Percentiles rank a stretch among this genome's conserved stretches.
Evolutionary conservation across 305 asterid genomes (phyloP).

Genomic region (Ilex paraguariensis): DNA sequence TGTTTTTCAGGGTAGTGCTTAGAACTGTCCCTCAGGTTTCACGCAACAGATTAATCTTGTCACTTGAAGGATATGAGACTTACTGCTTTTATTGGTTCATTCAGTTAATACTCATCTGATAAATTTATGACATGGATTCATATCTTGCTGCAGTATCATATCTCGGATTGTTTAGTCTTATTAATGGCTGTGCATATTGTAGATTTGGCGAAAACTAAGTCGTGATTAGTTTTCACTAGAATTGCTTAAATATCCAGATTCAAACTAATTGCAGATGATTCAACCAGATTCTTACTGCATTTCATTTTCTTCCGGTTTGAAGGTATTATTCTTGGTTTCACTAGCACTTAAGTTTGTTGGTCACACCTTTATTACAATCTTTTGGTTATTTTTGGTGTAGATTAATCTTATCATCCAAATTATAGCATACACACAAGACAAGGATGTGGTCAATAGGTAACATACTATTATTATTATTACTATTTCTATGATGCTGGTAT

Average conservation of each 20-base stretch:
- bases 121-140: no score
- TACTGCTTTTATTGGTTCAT: conserved; percentile 4
- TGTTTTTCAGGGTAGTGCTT: conserved; percentile 15
- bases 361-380: background rate
- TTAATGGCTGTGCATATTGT: background rate
- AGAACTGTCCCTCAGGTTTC: conserved; percentile 15
- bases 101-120: no score
- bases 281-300: no score
- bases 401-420: background rate
- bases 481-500: conserved; percentile 24
- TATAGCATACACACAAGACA: background rate
- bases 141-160: background rate
- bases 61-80: conserved; percentile 32
- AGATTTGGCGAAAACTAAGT: no score
- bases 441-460: conserved; percentile 4
- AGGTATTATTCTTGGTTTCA: no score
- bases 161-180: background rate
- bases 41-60: conserved; percentile 19
- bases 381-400: background rate
- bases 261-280: no score
- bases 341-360: background rate
- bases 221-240: no score
- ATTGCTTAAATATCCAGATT: no score
- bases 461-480: conserved; percentile 24
- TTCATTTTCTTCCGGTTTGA: no score